Conservation (phyloP, 2,329 filamentous ascomycete genomes). For the Metarhizium humberi region DNA sequence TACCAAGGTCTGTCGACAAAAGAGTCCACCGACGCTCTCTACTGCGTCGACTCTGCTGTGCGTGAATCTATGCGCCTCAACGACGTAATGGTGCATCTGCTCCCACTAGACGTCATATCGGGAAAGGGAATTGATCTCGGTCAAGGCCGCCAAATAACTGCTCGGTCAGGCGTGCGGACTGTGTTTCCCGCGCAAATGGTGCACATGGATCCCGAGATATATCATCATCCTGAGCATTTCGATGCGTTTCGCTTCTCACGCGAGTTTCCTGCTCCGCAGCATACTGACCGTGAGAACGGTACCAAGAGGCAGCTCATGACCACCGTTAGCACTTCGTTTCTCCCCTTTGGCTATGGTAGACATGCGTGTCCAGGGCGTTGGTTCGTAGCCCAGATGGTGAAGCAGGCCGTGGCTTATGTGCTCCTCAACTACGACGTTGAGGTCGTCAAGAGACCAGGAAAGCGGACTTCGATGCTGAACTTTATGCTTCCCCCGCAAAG, state of each 20-base stretch:
- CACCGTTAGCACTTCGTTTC: neutral
- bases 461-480: neutral
- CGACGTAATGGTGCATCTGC: neutral
- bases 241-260: constrained; percentile 5
- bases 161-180: neutral
- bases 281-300: neutral
- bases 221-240: neutral
- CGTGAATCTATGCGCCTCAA: constrained; percentile 4
- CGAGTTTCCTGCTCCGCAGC: neutral
- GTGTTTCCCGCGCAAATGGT: neutral
- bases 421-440: constrained; percentile 4
- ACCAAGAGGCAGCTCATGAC: neutral
- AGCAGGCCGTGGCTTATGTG: constrained; percentile 2
- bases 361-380: constrained; percentile 1
- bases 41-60: constrained; percentile 1
- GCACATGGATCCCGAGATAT: constrained; percentile 1
- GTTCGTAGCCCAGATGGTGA: neutral
- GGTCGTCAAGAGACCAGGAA: neutral
- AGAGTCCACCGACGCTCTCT: neutral
- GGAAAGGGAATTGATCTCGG: neutral
- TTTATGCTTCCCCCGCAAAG: too few relatives aligned
- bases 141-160: neutral
- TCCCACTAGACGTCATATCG: neutral
- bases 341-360: neutral
- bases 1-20: neutral